Conservation (phyloP, 352 stramenopile genomes). For the Globisporangium megalacanthum region DNA sequence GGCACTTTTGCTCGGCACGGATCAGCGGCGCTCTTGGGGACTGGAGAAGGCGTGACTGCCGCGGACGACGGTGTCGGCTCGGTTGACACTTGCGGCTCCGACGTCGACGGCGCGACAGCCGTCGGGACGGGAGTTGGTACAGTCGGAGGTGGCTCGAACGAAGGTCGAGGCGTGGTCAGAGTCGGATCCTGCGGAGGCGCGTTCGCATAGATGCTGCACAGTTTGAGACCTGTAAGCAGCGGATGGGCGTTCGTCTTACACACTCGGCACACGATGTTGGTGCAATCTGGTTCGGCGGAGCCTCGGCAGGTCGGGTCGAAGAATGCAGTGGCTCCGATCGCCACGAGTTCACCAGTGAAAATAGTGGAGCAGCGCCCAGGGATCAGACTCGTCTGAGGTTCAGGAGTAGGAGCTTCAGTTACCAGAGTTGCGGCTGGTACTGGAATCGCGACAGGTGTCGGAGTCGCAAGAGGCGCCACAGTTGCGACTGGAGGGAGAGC, state of each 20-base stretch:
- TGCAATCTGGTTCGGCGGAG: not conserved
- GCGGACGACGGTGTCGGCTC: not conserved
- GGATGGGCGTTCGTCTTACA: not conserved
- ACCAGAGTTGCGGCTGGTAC: not conserved
- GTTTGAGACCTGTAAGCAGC: not conserved
- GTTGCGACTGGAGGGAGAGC: not conserved
- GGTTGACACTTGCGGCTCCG: not conserved
- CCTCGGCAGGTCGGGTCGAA: not conserved
- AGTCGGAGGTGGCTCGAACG: not conserved
- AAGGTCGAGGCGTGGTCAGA: not conserved
- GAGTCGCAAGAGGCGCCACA: not conserved
- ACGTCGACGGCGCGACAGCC: not conserved
- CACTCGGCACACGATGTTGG: slow-evolving; percentile 1
- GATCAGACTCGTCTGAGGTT: not conserved
- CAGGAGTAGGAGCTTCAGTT: not conserved
- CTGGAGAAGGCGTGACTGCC: not conserved
- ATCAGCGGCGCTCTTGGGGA: not conserved
- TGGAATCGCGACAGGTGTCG: not conserved
- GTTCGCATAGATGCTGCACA: not conserved
- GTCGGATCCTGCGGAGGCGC: not conserved
- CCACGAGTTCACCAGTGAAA: not conserved
- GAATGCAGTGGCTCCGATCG: not conserved
- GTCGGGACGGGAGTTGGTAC: not conserved
- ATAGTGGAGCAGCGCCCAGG: not conserved
- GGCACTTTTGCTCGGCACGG: not conserved